Conservation (phyloP, 306 rosid genomes). For the Styphnolobium japonicum region DNA sequence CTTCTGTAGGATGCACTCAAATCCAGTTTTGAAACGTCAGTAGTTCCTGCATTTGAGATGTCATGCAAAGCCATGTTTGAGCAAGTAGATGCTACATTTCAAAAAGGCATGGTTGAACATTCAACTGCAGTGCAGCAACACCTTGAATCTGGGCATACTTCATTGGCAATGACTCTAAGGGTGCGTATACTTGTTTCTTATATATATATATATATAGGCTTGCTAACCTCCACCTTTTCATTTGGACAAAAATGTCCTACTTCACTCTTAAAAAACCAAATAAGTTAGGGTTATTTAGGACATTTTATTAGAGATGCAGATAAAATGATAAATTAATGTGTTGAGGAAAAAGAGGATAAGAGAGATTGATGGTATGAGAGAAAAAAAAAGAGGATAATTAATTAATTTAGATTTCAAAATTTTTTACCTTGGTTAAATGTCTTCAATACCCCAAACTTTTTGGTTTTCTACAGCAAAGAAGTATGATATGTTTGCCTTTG, state of each 20-base stretch:
- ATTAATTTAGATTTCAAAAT: background rate
- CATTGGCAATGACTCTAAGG: slow-evolving; percentile 82
- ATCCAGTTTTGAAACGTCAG: slow-evolving; percentile 73
- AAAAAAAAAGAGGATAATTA: background rate
- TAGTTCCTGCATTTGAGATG: slow-evolving; percentile 89
- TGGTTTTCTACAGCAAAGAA: background rate
- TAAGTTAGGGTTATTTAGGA: background rate
- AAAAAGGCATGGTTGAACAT: slow-evolving; percentile 93
- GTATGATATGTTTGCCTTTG: too few species aligned
- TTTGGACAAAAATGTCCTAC: background rate
- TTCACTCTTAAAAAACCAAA: background rate
- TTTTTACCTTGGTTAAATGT: background rate
- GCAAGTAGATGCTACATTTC: slow-evolving; percentile 91
- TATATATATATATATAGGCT: too few species aligned
- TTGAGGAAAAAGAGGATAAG: background rate
- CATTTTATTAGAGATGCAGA: background rate
- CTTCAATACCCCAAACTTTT: background rate
- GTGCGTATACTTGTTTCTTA: slow-evolving; percentile 41
- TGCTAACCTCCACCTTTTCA: slow-evolving; percentile 5
- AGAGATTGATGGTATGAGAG: background rate
- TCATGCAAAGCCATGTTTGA: slow-evolving; percentile 96
- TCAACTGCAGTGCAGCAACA: slow-evolving; percentile 75
- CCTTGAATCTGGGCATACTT: slow-evolving; percentile 72
- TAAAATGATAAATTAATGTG: background rate
- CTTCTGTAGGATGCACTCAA: slow-evolving; percentile 71